phyloP scores from a whole-genome alignment of 2,329 filamentous ascomycete species.

The Fusarium abutilonis region DNA sequence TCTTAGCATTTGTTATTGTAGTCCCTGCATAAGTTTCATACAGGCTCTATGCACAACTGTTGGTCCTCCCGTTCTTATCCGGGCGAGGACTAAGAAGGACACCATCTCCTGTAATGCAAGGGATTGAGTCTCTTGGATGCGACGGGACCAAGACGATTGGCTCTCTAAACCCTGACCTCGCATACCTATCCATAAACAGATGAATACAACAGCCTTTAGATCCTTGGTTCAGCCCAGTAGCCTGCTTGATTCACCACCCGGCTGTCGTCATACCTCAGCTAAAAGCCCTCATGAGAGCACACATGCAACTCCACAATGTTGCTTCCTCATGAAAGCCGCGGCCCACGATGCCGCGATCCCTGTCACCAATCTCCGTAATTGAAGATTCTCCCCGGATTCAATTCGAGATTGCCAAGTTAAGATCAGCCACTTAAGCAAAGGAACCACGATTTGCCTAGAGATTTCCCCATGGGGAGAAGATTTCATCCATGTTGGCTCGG shows the following conservation, averaged over 20 bases:
- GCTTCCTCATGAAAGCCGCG: conserved; percentile 25
- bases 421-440: conserved; percentile 28
- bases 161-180: too few relatives aligned
- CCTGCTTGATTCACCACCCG: conserved; percentile 15
- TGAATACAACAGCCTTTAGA: background rate
- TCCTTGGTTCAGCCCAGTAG: background rate
- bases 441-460: conserved; percentile 11
- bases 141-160: too few relatives aligned
- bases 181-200: conserved; percentile 5
- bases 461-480: conserved; percentile 35
- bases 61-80: too few relatives aligned
- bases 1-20: too few relatives aligned
- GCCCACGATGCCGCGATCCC: conserved; percentile 30
- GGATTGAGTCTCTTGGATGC: too few relatives aligned
- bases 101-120: too few relatives aligned
- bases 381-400: conserved; percentile 13
- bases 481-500: conserved; percentile 22
- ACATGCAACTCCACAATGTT: conserved; percentile 17
- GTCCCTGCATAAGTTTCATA: too few relatives aligned
- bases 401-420: conserved; percentile 29
- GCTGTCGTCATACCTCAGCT: conserved; percentile 3
- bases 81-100: too few relatives aligned
- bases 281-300: conserved; percentile 1
- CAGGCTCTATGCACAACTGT: too few relatives aligned
- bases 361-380: conserved; percentile 13